Base-by-base conservation (phyloP, 495 filamentous ascomycete genomes). In the Neohortaea acidophila region DNA sequence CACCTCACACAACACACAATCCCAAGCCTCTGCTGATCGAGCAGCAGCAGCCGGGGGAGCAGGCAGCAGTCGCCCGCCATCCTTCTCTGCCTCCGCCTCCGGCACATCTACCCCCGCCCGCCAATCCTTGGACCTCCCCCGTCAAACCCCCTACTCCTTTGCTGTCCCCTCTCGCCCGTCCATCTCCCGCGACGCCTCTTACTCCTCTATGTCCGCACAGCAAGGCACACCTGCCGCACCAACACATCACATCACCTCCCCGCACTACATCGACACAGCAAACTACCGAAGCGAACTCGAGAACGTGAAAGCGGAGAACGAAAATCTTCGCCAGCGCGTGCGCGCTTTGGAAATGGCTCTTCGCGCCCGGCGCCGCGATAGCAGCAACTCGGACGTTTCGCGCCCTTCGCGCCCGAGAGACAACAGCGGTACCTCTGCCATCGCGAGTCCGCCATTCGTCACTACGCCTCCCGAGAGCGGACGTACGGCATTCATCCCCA, bases 281-380 rank as follows among this genome's bases (percentile, higher is more conserved):
- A 66, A 70, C 36, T 77, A 81, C 39, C 68, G 73, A 27, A 63
- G 65, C 33, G 84, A 91, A 51, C 51, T 89, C 10, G 84, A 92
- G 32, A 58, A 59, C 4, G 70, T 78, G 25, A 84, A 79, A 58
- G 62, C 67, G 8, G 85, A 94, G 60, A 94, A 94, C 51, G 84
- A 91, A 39, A 54, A 63, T 25, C 62, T 94, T 30, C 77, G 77
- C 48, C 63, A 68, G 34, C 69, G 81, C 15, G 72, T 94, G 17
- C 67, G 75, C 33, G 82, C 86, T 43, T 59, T 91, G 21, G 84
- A 92, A 27, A 59, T 62, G 10, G 40, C 42, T 10, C 37, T 55
- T 1, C 25, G 36, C 3, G 20, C 37, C 18, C 37, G 44, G 6
- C 17, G 49, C 6, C 21, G 45, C 8, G 49, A 38, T 25, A 41